These are phyloP conservation scores for Alternaria gansuensis DNA, from an alignment of 2,329 filamentous ascomycete genomes.

Conservation along the genomic window DNA sequence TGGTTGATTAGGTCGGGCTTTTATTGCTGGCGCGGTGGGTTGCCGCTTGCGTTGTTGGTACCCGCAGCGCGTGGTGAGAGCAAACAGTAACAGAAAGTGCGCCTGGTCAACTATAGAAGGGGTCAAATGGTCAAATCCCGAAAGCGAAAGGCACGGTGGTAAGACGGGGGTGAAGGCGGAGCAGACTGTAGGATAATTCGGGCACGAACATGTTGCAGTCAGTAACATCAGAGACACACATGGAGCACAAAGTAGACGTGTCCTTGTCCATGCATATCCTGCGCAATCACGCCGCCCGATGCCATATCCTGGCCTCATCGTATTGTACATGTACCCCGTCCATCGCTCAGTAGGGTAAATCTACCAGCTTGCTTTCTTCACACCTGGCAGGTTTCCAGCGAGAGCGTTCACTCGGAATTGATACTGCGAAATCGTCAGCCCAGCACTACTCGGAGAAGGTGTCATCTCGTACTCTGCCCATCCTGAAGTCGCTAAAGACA, in stretches of 20 bases:
- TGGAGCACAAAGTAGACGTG: slow-evolving; percentile 11
- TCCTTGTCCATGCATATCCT: slow-evolving; percentile 26
- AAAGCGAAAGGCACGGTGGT: not conserved
- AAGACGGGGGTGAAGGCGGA: not conserved
- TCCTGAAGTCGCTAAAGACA: slow-evolving; percentile 91
- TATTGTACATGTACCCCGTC: slow-evolving; percentile 26
- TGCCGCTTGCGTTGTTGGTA: slow-evolving; percentile 21
- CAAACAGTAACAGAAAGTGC: slow-evolving; percentile 24
- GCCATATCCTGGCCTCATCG: slow-evolving; percentile 24
- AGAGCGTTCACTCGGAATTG: slow-evolving; percentile 93
- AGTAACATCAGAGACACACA: not conserved
- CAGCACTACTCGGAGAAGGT: not conserved
- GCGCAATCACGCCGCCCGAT: slow-evolving; percentile 45
- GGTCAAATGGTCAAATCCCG: too few species aligned
- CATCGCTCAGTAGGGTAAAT: not conserved
- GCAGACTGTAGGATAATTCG: slow-evolving; percentile 1
- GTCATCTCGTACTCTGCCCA: slow-evolving; percentile 76
- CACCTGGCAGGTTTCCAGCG: slow-evolving; percentile 84
- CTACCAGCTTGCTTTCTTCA: slow-evolving; percentile 97
- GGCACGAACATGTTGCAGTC: not conserved
- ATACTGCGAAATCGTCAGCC: slow-evolving; percentile 67
- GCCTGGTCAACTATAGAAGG: not conserved
- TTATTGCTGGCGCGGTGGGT: slow-evolving; percentile 9
- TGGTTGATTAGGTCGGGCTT: slow-evolving; percentile 5
- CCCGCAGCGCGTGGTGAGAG: slow-evolving; percentile 27